Conservation (phyloP, 257 asterid species). For the Misopates orontium region DNA sequence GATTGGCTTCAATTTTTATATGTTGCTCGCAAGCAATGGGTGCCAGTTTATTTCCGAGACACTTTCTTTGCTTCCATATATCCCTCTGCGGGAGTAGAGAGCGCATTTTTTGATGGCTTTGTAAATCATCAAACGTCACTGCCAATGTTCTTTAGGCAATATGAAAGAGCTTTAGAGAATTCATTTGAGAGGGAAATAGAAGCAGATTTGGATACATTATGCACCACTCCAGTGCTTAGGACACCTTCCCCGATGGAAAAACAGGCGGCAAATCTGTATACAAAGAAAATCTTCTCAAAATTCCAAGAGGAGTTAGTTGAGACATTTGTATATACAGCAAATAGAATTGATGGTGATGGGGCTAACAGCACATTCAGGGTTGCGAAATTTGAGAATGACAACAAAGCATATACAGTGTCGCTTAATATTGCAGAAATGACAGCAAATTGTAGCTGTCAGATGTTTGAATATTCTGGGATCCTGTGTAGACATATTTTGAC, state of each 20-base stretch:
- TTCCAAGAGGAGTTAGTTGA: constrained; percentile 94
- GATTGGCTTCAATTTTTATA: constrained; percentile 90
- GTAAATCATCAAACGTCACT: constrained; percentile 81
- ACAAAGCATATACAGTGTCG: constrained; percentile 63
- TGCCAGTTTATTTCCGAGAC: constrained; percentile 82
- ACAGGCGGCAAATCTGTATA: constrained; percentile 75
- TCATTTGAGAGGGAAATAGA: constrained; percentile 78
- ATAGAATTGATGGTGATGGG: constrained; percentile 73
- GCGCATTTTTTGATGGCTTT: constrained; percentile 82
- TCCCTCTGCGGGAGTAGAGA: constrained; percentile 52
- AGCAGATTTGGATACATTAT: constrained; percentile 73
- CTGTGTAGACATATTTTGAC: constrained; percentile 90
- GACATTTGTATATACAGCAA: constrained; percentile 92
- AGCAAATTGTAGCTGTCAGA: constrained; percentile 84
- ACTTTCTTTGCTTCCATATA: constrained; percentile 68
- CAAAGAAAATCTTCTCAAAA: constrained; percentile 69
- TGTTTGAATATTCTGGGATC: constrained; percentile 86
- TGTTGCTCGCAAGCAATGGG: constrained; percentile 76
- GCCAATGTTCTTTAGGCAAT: constrained; percentile 89
- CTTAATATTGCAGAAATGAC: constrained; percentile 62
- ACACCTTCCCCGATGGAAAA: constrained; percentile 98
- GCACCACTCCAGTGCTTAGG: constrained; percentile 70
- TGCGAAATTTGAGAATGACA: constrained; percentile 85
- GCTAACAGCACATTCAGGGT: constrained; percentile 70
- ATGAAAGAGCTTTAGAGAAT: constrained; percentile 81